These are phyloP conservation scores for Fraxinus pennsylvanica DNA, from an alignment of 257 asterid species.

Conservation along the genomic window DNA sequence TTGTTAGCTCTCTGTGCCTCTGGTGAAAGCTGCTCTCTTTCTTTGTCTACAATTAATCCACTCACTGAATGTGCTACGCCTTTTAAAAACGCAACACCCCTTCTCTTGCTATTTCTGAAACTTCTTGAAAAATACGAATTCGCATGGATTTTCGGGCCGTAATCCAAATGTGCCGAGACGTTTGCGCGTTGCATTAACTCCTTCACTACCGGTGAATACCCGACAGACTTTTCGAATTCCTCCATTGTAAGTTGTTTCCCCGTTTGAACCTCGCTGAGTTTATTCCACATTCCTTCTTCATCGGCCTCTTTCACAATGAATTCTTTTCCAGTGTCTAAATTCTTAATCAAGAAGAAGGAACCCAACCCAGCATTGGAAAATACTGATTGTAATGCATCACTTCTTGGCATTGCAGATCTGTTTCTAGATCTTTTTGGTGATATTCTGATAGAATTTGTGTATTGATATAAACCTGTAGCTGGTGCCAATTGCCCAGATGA, in stretches of 20 bases:
- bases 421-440: slow-evolving; percentile 14
- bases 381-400: slow-evolving; percentile 20
- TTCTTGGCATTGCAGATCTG: slow-evolving; percentile 6
- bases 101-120: slow-evolving; percentile 74
- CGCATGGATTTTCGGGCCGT: slow-evolving; percentile 41
- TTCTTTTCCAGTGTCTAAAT: slow-evolving; percentile 90
- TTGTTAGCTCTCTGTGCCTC: slow-evolving; percentile 35
- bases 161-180: slow-evolving; percentile 32
- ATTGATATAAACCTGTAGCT: slow-evolving; percentile 38
- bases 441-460: slow-evolving; percentile 32
- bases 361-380: slow-evolving; percentile 41
- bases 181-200: slow-evolving; percentile 73
- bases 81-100: slow-evolving; percentile 72
- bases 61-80: slow-evolving; percentile 62
- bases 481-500: slow-evolving; percentile 47
- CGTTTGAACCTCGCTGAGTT: slow-evolving; percentile 79
- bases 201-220: slow-evolving; percentile 79
- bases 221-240: slow-evolving; percentile 84
- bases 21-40: slow-evolving; percentile 39
- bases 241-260: slow-evolving; percentile 90
- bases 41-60: slow-evolving; percentile 46
- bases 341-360: slow-evolving; percentile 79
- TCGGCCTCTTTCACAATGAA: slow-evolving; percentile 77
- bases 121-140: slow-evolving; percentile 64
- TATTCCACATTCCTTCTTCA: slow-evolving; percentile 80